Evolutionary conservation across 768 basidiomycete species (phyloP), one percentile per base, ranked within the genome.

Genomic region (Rhizopogon roseolus): DNA sequence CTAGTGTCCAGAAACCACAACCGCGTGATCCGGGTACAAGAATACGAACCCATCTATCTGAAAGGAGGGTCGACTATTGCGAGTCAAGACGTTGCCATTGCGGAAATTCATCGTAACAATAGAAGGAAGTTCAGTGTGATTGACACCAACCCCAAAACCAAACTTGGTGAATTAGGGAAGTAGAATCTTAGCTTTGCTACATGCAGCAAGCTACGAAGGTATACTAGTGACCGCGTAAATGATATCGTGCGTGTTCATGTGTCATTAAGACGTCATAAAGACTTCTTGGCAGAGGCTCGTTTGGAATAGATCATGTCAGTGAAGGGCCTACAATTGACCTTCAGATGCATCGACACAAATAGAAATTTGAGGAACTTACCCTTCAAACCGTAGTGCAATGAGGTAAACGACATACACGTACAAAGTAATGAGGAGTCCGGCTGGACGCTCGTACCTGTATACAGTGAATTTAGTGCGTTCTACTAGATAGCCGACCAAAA

Each of bases 351-450:
- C 29, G 9, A 46, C 41, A 5, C 5, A 3, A 42, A 5, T n/a
- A 13, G 42, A 37, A 38, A 42, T 19, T 27, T 5, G 22, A 1
- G 0, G 2, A 6, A 75, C 90, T 42, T 64, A 96, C 92, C 93
- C 93, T 75, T 99, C 97, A 66, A 81, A 98, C 27, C 77, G 79
- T 46, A 98, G 77, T 3, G 96, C 96, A 54, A 96, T 77, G 49
- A 80, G 53, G 67, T 98, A 98, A 41, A 88, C 84, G 51, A 92
- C 68, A 69, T 90, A 90, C 25, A 98, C 92, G 66, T 90, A 89
- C 41, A 79, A 56, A 2, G 91, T 83, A 64, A 99, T 77, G 52
- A 91, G 58, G 22, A 99, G 64, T 1, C 96, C 96, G 2, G 84
- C 88, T 2, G 93, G 94, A 22, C 86, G 79, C 66, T 91, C 90